Evolutionary conservation across 305 asterid genomes (phyloP).

Genomic region (Nicotiana rustica): DNA sequence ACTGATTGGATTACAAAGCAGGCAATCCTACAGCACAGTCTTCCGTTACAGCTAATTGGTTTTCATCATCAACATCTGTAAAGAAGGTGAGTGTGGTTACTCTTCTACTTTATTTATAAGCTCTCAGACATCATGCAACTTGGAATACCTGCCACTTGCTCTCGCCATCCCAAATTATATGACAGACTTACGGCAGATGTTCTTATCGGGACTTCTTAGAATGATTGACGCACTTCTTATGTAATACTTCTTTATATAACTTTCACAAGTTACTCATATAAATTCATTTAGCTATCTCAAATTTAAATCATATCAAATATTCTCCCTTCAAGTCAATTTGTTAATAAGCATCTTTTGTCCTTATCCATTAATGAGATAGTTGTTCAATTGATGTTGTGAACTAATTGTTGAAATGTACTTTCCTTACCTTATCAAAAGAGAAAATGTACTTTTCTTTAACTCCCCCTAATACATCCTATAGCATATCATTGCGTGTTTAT

Average conservation of each 20-base stretch:
- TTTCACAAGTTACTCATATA: slow-evolving; percentile 4
- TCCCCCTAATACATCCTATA: background rate
- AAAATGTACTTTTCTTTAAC: background rate
- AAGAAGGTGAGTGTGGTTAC: slow-evolving; percentile 66
- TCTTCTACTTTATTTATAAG: slow-evolving; percentile 31
- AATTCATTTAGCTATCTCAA: slow-evolving; percentile 20
- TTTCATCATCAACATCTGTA: slow-evolving; percentile 80
- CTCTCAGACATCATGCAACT: slow-evolving; percentile 21
- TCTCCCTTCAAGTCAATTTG: slow-evolving; percentile 22
- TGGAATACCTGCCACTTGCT: slow-evolving; percentile 14
- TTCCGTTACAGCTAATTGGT: slow-evolving; percentile 85
- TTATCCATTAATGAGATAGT: background rate
- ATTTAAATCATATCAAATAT: background rate
- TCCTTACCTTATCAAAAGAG: no score
- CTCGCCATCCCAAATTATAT: slow-evolving; percentile 11
- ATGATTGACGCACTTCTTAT: background rate
- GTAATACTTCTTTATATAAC: background rate
- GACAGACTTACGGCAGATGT: background rate
- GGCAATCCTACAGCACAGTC: slow-evolving; percentile 65
- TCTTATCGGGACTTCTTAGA: background rate
- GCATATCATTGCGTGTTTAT: background rate
- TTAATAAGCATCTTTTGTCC: slow-evolving; percentile 5
- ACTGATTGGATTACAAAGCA: slow-evolving; percentile 48
- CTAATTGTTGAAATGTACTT: background rate
- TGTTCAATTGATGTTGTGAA: background rate